Conservation (phyloP, 116 monocot genomes). For the Cymodocea nodosa region DNA sequence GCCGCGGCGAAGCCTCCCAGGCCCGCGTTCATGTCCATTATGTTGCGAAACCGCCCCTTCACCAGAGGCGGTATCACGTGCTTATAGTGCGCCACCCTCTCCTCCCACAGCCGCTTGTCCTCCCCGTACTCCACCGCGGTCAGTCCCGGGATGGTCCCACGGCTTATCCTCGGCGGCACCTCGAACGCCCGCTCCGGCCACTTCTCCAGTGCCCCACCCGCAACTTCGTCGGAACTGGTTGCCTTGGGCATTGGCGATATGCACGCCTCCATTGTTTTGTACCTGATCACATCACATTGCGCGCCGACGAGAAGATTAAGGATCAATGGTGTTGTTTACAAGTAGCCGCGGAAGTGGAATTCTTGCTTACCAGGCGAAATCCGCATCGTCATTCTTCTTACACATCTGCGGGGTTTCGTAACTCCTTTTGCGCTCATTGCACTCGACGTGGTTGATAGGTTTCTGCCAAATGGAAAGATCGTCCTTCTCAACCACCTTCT, state of each 20-base stretch:
- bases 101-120: constrained; percentile 46
- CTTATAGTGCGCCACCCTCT: constrained; percentile 43
- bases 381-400: constrained; percentile 20
- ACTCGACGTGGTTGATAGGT: constrained; percentile 49
- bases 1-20: constrained; percentile 61
- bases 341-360: no score
- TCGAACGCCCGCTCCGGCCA: constrained; percentile 54
- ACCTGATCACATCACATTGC: constrained; percentile 19
- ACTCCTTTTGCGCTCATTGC: constrained; percentile 20
- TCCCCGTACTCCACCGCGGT: constrained; percentile 35
- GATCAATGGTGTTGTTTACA: no score
- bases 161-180: constrained; percentile 48
- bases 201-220: constrained; percentile 47
- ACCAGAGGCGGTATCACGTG: constrained; percentile 35
- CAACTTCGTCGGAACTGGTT: constrained; percentile 18
- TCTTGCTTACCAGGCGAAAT: constrained; percentile 43
- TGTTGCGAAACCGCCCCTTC: constrained; percentile 50
- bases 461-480: constrained; percentile 64
- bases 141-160: constrained; percentile 37
- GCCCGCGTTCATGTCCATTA: constrained; percentile 72
- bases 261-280: constrained; percentile 62
- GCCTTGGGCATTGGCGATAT: constrained; percentile 51
- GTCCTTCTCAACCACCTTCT: constrained; percentile 40
- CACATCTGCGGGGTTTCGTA: constrained; percentile 30
- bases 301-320: no score